These are phyloP conservation scores for Penicillium paxilli DNA, from an alignment of 495 filamentous ascomycete species.

Conservation along the genomic window DNA sequence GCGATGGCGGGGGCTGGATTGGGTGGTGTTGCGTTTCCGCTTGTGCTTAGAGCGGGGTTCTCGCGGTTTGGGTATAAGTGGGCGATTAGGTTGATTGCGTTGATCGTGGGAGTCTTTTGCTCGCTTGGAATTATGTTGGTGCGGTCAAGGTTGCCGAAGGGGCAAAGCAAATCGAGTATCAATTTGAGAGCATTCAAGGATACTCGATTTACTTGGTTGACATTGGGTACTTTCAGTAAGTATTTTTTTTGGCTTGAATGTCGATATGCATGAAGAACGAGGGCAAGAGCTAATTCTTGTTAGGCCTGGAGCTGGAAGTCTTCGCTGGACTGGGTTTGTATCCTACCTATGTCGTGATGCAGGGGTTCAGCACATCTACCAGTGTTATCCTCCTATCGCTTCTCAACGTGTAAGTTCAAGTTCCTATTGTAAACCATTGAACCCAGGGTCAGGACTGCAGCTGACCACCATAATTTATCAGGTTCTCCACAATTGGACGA, in stretches of 20 bases:
- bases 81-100: conserved; percentile 59
- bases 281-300: no score
- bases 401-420: conserved; percentile 32
- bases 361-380: conserved; percentile 34
- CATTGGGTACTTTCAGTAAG: conserved; percentile 38
- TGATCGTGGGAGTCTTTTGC: conserved; percentile 55
- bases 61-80: conserved; percentile 58
- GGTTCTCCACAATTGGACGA: conserved; percentile 54
- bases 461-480: conserved; percentile 2
- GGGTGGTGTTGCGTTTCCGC: conserved; percentile 64
- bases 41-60: conserved; percentile 53
- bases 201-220: conserved; percentile 39
- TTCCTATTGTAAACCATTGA: neutral
- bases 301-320: conserved; percentile 51
- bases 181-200: conserved; percentile 60
- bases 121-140: conserved; percentile 43
- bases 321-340: conserved; percentile 51
- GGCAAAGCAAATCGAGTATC: conserved; percentile 41
- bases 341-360: conserved; percentile 48
- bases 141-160: conserved; percentile 32
- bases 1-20: conserved; percentile 38
- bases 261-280: conserved; percentile 24
- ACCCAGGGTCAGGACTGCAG: neutral
- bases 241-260: neutral
- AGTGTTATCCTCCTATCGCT: conserved; percentile 37